These are phyloP conservation scores for Neoarthrinium moseri DNA, from an alignment of 2,329 filamentous ascomycete species.

Conservation along the genomic window DNA sequence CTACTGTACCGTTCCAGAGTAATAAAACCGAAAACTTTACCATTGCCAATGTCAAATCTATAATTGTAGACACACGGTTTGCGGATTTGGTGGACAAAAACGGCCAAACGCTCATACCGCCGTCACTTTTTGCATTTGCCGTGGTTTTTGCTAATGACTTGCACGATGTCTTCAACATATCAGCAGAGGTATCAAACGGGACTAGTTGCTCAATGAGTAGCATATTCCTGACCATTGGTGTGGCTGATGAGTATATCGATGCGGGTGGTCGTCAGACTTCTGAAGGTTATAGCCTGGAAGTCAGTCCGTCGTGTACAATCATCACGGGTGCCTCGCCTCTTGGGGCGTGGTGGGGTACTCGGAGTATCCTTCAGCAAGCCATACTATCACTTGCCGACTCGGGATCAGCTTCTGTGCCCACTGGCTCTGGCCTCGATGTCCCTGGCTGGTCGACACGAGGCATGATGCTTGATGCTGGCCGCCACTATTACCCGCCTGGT, in stretches of 20 bases:
- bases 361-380: conserved; percentile 52
- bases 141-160: conserved; percentile 40
- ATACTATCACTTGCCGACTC: conserved; percentile 25
- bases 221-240: conserved; percentile 48
- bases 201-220: conserved; percentile 15
- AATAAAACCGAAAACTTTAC: conserved; percentile 23
- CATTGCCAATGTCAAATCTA: conserved; percentile 25
- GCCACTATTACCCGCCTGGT: conserved; percentile 54
- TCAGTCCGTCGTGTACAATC: conserved; percentile 37
- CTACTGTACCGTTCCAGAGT: conserved; percentile 31
- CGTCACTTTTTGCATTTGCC: conserved; percentile 46
- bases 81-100: conserved; percentile 37
- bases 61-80: conserved; percentile 44
- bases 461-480: conserved; percentile 48
- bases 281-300: conserved; percentile 47
- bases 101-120: conserved; percentile 52
- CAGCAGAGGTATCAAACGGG: conserved; percentile 25
- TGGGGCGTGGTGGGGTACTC: conserved; percentile 58
- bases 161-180: conserved; percentile 23
- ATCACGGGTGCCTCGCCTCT: conserved; percentile 53
- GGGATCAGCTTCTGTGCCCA: conserved; percentile 33
- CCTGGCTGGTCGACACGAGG: conserved; percentile 51
- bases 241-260: conserved; percentile 37
- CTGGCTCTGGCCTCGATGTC: conserved; percentile 44
- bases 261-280: conserved; percentile 44